Evolutionary conservation across 441 rosid species (phyloP).

Genomic region (Pelargonium australe): DNA sequence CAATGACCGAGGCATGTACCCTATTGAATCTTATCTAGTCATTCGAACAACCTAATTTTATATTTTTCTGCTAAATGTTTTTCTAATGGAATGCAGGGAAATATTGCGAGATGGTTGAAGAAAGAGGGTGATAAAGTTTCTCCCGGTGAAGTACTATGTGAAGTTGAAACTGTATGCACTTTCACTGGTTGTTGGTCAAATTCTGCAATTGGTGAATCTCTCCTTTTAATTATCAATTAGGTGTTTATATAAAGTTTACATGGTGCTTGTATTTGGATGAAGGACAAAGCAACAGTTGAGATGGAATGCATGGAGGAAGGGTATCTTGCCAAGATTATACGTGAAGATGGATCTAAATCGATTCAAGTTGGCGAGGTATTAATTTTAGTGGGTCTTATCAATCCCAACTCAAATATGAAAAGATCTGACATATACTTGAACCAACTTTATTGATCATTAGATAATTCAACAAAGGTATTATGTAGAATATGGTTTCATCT

Average conservation of each 20-base stretch:
- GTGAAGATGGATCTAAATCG: slow-evolving; percentile 78
- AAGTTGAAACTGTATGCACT: slow-evolving; percentile 89
- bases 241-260: slow-evolving; percentile 15
- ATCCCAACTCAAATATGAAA: background rate
- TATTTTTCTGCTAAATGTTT: slow-evolving; percentile 15
- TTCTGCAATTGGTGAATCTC: slow-evolving; percentile 11
- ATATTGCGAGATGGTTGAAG: slow-evolving; percentile 93
- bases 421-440: background rate
- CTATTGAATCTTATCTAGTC: slow-evolving; percentile 16
- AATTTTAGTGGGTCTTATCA: slow-evolving; percentile 12
- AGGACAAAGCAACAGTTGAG: slow-evolving; percentile 98
- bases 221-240: slow-evolving; percentile 4
- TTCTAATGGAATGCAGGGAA: slow-evolving; percentile 54
- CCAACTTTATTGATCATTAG: background rate
- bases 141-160: slow-evolving; percentile 96
- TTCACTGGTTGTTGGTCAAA: slow-evolving; percentile 7
- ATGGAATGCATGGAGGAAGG: slow-evolving; percentile 99
- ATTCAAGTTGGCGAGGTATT: slow-evolving; percentile 94
- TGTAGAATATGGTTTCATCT: background rate
- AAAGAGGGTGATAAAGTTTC: slow-evolving; percentile 90
- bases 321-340: slow-evolving; percentile 81
- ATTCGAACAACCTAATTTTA: slow-evolving; percentile 4
- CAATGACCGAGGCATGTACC: slow-evolving; percentile 81
- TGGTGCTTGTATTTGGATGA: slow-evolving; percentile 9
- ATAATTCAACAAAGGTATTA: background rate